These are phyloP conservation scores for Hevea brasiliensis DNA, from an alignment of 345 rosid genomes.

Conservation along the genomic window DNA sequence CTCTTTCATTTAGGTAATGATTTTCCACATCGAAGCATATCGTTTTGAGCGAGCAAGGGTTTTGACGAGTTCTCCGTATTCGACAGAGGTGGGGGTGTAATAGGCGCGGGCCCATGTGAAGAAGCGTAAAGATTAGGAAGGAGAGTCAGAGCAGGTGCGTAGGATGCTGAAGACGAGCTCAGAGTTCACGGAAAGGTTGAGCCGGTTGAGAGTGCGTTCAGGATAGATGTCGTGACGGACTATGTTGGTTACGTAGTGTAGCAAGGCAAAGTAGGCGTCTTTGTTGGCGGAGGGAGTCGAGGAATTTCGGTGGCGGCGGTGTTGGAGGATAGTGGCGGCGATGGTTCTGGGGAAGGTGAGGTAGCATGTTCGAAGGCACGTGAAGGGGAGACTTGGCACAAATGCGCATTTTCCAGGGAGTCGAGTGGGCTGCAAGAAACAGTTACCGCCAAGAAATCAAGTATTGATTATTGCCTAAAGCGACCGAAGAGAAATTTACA, in stretches of 20 bases:
- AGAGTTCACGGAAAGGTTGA: slow-evolving; percentile 53
- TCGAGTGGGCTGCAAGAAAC: no score
- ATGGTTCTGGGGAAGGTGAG: background rate
- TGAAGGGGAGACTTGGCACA: no score
- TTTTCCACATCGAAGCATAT: slow-evolving; percentile 81
- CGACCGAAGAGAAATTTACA: no score
- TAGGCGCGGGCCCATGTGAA: slow-evolving; percentile 75
- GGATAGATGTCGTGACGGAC: no score
- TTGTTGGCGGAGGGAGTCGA: background rate
- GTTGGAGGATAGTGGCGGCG: background rate
- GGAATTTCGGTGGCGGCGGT: slow-evolving; percentile 8
- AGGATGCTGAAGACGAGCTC: slow-evolving; percentile 85
- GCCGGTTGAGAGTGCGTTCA: no score
- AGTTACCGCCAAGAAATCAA: no score
- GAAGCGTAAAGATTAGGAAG: slow-evolving; percentile 71
- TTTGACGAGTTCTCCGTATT: slow-evolving; percentile 67
- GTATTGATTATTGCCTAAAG: no score
- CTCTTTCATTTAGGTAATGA: slow-evolving; percentile 63
- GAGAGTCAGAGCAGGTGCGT: slow-evolving; percentile 65
- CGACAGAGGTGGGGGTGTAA: slow-evolving; percentile 67
- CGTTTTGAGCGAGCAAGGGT: slow-evolving; percentile 55
- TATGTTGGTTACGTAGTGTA: no score
- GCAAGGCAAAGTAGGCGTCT: no score
- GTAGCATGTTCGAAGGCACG: no score
- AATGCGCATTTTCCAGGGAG: no score